These are phyloP conservation scores for Phytophthora rubi DNA, from an alignment of 352 stramenopile genomes.

Conservation along the genomic window DNA sequence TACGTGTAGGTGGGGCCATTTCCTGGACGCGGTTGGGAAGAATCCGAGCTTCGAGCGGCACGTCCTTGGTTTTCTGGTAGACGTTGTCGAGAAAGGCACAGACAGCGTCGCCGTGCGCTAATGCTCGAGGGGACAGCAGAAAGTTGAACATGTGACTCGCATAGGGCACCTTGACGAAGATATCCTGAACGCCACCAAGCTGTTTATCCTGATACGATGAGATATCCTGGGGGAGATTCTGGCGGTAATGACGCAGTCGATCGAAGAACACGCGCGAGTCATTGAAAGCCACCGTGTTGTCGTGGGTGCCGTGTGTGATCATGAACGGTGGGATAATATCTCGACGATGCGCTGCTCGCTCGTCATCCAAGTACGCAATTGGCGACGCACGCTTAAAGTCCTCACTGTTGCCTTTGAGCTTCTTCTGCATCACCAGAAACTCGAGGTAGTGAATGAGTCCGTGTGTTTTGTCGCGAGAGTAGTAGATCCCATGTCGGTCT, in stretches of 20 bases:
- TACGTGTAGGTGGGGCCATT: background rate
- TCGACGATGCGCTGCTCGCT: constrained; percentile 22
- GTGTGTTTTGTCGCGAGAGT: constrained; percentile 47
- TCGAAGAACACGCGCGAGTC: constrained; percentile 70
- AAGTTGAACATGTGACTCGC: constrained; percentile 75
- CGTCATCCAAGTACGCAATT: constrained; percentile 50
- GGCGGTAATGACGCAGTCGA: constrained; percentile 48
- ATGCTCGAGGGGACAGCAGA: constrained; percentile 55
- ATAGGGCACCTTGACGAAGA: constrained; percentile 61
- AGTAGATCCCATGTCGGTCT: constrained; percentile 64
- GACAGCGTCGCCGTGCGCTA: constrained; percentile 62
- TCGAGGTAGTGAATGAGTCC: constrained; percentile 57
- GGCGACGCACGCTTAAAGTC: constrained; percentile 63
- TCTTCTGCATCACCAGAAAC: constrained; percentile 69
- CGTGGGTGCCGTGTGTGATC: constrained; percentile 60
- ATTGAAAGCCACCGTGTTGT: constrained; percentile 62
- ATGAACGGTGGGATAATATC: constrained; percentile 62
- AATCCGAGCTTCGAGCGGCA: constrained; percentile 38
- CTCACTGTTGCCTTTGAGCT: constrained; percentile 48
- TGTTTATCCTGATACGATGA: constrained; percentile 27
- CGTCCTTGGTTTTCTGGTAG: constrained; percentile 48
- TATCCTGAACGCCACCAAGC: constrained; percentile 49
- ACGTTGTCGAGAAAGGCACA: constrained; percentile 65
- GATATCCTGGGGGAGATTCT: constrained; percentile 30
- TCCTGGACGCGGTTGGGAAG: constrained; percentile 18